These are phyloP conservation scores for Lolium multiflorum DNA, from an alignment of 176 grass and related monocot species.

Conservation along the genomic window DNA sequence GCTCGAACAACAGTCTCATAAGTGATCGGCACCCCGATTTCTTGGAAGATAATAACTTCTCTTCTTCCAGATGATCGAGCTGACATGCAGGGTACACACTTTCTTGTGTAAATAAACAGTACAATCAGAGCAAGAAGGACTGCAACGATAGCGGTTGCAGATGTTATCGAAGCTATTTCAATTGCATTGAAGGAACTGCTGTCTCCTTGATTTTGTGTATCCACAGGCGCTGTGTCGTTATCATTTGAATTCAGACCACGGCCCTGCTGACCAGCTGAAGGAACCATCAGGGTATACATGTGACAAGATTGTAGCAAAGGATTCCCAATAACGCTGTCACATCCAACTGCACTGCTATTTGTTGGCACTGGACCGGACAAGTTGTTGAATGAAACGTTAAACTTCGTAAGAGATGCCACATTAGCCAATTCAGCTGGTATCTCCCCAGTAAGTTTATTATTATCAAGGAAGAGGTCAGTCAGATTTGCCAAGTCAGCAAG, in stretches of 20 bases:
- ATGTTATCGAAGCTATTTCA: conserved; percentile 96
- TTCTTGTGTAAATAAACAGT: conserved; percentile 94
- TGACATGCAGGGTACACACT: conserved; percentile 67
- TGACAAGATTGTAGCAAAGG: conserved; percentile 90
- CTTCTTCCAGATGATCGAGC: conserved; percentile 65
- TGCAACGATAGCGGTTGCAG: conserved; percentile 88
- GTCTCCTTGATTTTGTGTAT: conserved; percentile 54
- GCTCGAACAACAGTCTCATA: conserved; percentile 88
- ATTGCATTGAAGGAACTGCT: conserved; percentile 79
- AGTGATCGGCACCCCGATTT: conserved; percentile 74
- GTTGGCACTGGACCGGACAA: conserved; percentile 86
- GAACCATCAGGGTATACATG: conserved; percentile 68
- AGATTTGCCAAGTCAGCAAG: conserved; percentile 79
- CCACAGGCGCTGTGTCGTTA: conserved; percentile 51
- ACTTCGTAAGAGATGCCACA: conserved; percentile 58
- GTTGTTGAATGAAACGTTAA: conserved; percentile 98
- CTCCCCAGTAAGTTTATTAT: conserved; percentile 91
- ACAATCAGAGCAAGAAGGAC: conserved; percentile 90
- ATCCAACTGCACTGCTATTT: conserved; percentile 70
- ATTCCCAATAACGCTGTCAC: conserved; percentile 86
- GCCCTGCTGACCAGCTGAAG: conserved; percentile 61
- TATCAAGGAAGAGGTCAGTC: conserved; percentile 72
- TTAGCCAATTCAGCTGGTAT: conserved; percentile 73
- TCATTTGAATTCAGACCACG: conserved; percentile 54
- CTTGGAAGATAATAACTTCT: conserved; percentile 81